Evolutionary conservation across 1,284 basidiomycete species (phyloP).

Genomic region (Porodaedalea pini): DNA sequence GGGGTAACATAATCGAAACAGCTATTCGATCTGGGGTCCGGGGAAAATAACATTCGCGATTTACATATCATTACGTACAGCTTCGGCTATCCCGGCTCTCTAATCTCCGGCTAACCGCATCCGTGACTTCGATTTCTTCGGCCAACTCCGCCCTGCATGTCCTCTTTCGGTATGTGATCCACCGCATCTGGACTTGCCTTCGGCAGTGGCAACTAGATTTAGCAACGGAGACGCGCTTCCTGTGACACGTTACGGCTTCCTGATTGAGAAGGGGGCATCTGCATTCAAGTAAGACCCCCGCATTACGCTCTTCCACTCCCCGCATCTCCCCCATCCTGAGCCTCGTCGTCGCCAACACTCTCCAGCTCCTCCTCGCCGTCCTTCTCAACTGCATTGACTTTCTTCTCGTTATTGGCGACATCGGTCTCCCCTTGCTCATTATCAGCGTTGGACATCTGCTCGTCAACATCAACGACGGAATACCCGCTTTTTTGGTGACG

Average conservation of each 20-base stretch:
- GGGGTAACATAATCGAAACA: no score
- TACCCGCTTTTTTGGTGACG: not conserved
- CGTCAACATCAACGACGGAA: not conserved
- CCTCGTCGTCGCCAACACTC: no score
- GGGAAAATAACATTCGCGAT: slow-evolving; percentile 2
- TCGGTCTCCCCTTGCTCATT: not conserved
- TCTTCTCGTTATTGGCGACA: not conserved
- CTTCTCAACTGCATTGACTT: not conserved
- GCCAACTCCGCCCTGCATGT: not conserved
- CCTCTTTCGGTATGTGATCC: not conserved
- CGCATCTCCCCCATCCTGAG: not conserved
- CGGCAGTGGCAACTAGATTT: not conserved
- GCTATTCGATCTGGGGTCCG: not conserved
- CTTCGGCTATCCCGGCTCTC: not conserved
- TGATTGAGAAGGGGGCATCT: not conserved
- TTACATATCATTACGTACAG: not conserved
- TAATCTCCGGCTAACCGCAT: no score
- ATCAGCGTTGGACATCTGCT: not conserved
- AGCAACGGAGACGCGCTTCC: not conserved
- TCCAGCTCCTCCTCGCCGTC: not conserved
- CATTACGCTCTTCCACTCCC: not conserved
- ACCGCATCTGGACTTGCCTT: not conserved
- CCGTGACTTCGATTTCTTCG: not conserved
- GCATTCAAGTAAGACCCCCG: not conserved
- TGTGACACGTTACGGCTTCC: not conserved